Evolutionary conservation across 2,329 filamentous ascomycete genomes (phyloP), one percentile per base, ranked within the genome.

Genomic region (Pezicula radicicola): DNA sequence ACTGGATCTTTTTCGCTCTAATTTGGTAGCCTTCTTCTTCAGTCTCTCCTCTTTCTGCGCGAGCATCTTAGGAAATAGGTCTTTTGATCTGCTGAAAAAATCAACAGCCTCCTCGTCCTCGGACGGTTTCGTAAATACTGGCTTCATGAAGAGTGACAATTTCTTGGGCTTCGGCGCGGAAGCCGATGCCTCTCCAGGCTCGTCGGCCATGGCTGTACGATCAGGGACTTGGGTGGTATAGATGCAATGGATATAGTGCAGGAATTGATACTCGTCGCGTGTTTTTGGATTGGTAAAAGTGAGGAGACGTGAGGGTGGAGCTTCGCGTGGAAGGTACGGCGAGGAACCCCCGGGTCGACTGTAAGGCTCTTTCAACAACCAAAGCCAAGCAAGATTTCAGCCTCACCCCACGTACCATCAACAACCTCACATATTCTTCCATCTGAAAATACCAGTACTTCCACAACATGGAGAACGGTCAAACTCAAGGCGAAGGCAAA

Each of bases 391-490:
- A 45, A 21, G 27, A 45, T 45, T 45, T 45, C 42, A 45, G 42
- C 42, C 42, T 45, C 42, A 45, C 27, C 51, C 35, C 35, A 48
- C 45, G 8, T 16, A 25, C 28, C 48, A 50, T 50, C 36, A 51
- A 18, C 16, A 18, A 48, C 46, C 16, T 39, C 46, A 10, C 33
- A 48, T 6, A 48, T 15, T 25, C 18, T 39, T 18, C 44, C 33
- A 46, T 39, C 39, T 18, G 10, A 30, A 28, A 30, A 33, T 6
- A 44, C 25, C 25, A 44, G 46, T 30, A 39, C 33, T n/a, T 21
- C 25, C 43, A n/a, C 56, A 70, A 58, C 55, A 94, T 92, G 89
- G 90, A 92, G 73, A 93, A 92, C 76, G 77, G 78, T 56, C 73
- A 74, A 55, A 72, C 73, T 28, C 81, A 84, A 66, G 72, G 74